Evolutionary conservation across 2,329 filamentous ascomycete species (phyloP), one percentile per base, ranked within the genome.

Genomic region (Beauveria asiatica): DNA sequence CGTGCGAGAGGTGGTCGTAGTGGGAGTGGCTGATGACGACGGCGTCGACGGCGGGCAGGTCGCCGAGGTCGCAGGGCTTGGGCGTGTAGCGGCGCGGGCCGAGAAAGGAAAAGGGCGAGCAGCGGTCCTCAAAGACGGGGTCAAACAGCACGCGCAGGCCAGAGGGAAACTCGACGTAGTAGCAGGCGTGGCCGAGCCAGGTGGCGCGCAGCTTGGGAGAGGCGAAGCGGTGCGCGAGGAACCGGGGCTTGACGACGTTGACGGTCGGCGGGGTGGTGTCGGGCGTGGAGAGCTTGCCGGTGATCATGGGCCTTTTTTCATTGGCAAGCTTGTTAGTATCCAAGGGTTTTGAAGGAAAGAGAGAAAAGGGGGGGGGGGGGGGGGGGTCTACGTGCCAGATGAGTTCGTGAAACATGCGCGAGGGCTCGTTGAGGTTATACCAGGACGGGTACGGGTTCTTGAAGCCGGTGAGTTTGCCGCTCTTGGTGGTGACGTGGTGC

Each of bases 151-250:
- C 90, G 59, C 93, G 86, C 57, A 97, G 78, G 1, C 93, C 93
- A 16, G 83, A 82, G 1, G 92, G 91, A 68, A 92, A 97, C 73
- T 97, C 93, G 66, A 96, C 84, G 68, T 90, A 92, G 76, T 92
- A 96, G 76, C 92, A 96, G 3, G 93, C 92, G 72, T 97, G 93
- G 41, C 93, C 93, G 2, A 97, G 84, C 93, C 93, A 97, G 45
- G 93, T 97, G 39, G 92, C 90, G 58, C 92, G 85, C 25, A 97
- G 80, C 45, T 82, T 79, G 19, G 73, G 67, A 13, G 74, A 75
- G 13, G 81, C 83, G 5, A 79, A 73, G 59, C 89, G 83, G 16
- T 76, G 76, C 1, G 83, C 73, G 10, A 90, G 79, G 72, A 93
- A 93, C 5, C 78, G 68, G 0, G 91, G 89, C 63, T 81, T 82